These are phyloP conservation scores for Lipomyces mesembrius DNA, from an alignment of 805 yeast species.

Conservation along the genomic window DNA sequence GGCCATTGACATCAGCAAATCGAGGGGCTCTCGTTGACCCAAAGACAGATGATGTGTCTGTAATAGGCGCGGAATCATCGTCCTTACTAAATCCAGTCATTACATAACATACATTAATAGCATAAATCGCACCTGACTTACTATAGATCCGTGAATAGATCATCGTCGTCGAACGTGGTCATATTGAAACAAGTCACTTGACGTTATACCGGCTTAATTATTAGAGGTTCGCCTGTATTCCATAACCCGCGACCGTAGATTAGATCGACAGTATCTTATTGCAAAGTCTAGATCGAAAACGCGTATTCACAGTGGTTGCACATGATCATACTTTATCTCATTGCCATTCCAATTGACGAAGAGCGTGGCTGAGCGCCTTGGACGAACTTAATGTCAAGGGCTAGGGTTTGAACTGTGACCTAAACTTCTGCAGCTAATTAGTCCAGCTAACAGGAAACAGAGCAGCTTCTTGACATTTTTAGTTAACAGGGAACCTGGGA, in stretches of 20 bases:
- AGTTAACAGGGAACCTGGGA: no score
- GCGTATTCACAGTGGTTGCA: no score
- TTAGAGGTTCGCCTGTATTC: background rate
- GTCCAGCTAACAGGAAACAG: no score
- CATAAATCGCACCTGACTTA: constrained; percentile 27
- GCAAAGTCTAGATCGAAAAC: no score
- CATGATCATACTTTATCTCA: no score
- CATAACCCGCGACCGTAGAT: background rate
- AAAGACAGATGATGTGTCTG: background rate
- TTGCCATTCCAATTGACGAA: no score
- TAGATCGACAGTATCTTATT: background rate
- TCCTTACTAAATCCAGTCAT: constrained; percentile 3
- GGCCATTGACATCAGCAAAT: background rate
- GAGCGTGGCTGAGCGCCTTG: no score
- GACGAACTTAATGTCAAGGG: no score
- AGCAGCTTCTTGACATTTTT: no score
- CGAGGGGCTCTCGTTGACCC: background rate
- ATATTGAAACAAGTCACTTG: background rate
- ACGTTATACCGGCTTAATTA: background rate
- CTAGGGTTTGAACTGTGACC: no score
- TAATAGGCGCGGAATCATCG: background rate
- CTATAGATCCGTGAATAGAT: constrained; percentile 33
- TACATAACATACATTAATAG: constrained; percentile 7
- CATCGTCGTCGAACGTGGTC: constrained; percentile 22
- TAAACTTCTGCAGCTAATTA: no score